Conservation (phyloP, 257 asterid species). For the Gentiana straminea region DNA sequence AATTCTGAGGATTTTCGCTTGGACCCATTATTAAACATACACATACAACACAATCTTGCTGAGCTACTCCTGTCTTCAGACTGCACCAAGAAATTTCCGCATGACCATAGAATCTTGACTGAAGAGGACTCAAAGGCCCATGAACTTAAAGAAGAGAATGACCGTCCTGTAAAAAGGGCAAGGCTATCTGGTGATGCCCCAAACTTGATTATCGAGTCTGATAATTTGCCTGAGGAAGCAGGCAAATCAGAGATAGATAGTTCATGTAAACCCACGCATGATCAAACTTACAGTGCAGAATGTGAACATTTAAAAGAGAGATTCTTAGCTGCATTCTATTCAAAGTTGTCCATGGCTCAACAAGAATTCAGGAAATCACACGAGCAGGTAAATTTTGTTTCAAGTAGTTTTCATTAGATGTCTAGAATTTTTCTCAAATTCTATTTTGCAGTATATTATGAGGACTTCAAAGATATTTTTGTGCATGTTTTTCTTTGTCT, state of each 20-base stretch:
- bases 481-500: background rate
- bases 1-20: slow-evolving; percentile 77
- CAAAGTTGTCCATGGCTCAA: slow-evolving; percentile 55
- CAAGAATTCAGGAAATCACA: slow-evolving; percentile 72
- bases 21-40: slow-evolving; percentile 91
- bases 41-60: slow-evolving; percentile 82
- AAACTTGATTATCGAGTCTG: slow-evolving; percentile 15
- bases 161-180: slow-evolving; percentile 23
- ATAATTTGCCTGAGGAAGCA: slow-evolving; percentile 21
- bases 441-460: background rate
- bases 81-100: slow-evolving; percentile 17
- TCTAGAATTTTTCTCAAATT: slow-evolving; percentile 2
- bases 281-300: slow-evolving; percentile 31
- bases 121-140: slow-evolving; percentile 14
- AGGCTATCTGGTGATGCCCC: slow-evolving; percentile 20
- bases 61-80: slow-evolving; percentile 40
- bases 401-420: slow-evolving; percentile 10
- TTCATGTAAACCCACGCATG: slow-evolving; percentile 18
- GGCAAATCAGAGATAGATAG: slow-evolving; percentile 17
- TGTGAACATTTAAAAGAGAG: slow-evolving; percentile 65
- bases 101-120: slow-evolving; percentile 22
- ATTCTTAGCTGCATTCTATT: slow-evolving; percentile 55
- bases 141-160: slow-evolving; percentile 22
- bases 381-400: slow-evolving; percentile 55
- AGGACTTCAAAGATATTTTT: background rate